phyloP scores from a whole-genome alignment of 2,329 filamentous ascomycete species.

The Clonostachys rosea region DNA sequence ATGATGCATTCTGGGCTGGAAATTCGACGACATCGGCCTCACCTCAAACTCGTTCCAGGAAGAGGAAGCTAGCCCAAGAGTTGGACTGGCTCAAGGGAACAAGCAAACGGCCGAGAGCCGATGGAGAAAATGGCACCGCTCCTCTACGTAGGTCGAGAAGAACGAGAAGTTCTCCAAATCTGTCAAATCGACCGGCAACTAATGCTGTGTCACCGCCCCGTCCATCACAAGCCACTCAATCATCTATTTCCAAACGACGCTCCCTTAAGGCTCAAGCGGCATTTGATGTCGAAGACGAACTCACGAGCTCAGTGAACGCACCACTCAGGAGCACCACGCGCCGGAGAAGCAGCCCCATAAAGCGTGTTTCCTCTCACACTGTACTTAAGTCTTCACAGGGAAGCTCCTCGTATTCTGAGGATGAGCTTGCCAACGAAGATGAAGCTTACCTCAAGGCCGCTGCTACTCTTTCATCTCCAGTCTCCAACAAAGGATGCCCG shows the following conservation, averaged over 20 bases:
- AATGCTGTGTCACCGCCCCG: too few relatives aligned
- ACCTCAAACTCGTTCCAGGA: neutral
- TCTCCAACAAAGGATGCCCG: neutral
- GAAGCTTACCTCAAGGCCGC: neutral
- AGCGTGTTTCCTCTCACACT: neutral
- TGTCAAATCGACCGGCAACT: too few relatives aligned
- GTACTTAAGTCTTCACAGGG: neutral
- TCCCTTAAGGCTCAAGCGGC: neutral
- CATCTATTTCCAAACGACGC: too few relatives aligned
- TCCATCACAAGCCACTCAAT: too few relatives aligned
- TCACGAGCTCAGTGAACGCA: neutral
- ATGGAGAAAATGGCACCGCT: too few relatives aligned
- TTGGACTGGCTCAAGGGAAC: neutral
- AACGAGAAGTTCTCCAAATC: too few relatives aligned
- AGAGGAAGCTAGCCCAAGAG: neutral
- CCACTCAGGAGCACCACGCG: neutral
- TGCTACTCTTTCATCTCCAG: conserved; percentile 1
- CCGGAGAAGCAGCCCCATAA: neutral
- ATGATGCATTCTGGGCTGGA: neutral
- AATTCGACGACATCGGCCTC: neutral
- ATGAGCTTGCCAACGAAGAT: conserved; percentile 1
- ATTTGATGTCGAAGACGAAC: neutral
- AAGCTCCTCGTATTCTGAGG: neutral
- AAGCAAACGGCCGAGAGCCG: too few relatives aligned
- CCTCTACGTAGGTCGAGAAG: too few relatives aligned